A percentile compares a stretch with the other conserved stretches of the same genome.
phyloP scores from a whole-genome alignment of 192 early-diverging fungal genomes.

The Podila verticillata region DNA sequence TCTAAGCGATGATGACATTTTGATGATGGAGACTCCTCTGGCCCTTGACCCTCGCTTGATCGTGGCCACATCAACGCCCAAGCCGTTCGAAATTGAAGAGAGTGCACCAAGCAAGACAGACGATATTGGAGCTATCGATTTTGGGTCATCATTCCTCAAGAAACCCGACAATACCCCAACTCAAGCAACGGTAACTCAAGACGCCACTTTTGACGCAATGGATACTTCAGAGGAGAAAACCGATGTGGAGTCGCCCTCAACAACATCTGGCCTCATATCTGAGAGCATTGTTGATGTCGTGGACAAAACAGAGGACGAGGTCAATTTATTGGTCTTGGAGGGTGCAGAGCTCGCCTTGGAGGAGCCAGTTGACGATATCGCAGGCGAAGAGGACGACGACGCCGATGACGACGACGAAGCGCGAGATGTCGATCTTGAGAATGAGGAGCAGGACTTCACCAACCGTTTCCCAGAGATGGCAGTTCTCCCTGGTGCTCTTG shows the following conservation, averaged over 20 bases:
- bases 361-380: background rate
- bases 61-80: background rate
- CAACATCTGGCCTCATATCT: background rate
- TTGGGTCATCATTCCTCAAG: background rate
- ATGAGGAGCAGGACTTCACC: slow-evolving; percentile 58
- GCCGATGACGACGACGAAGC: slow-evolving; percentile 25
- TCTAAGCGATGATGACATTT: background rate
- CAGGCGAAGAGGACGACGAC: slow-evolving; percentile 16
- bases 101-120: background rate
- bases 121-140: background rate
- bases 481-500: slow-evolving; percentile 25
- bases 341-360: too few relatives aligned
- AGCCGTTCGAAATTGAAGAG: background rate
- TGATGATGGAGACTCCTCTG: background rate
- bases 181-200: background rate
- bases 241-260: background rate
- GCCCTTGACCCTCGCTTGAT: background rate
- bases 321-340: background rate
- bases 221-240: background rate
- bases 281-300: slow-evolving; percentile 28
- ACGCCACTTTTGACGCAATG: background rate
- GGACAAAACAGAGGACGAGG: background rate
- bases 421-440: slow-evolving; percentile 45
- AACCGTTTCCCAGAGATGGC: slow-evolving; percentile 49
- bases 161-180: background rate